Evolutionary conservation across 371 early-diverging fungal genomes (phyloP).

Genomic region (Basidiobolus meristosporus): DNA sequence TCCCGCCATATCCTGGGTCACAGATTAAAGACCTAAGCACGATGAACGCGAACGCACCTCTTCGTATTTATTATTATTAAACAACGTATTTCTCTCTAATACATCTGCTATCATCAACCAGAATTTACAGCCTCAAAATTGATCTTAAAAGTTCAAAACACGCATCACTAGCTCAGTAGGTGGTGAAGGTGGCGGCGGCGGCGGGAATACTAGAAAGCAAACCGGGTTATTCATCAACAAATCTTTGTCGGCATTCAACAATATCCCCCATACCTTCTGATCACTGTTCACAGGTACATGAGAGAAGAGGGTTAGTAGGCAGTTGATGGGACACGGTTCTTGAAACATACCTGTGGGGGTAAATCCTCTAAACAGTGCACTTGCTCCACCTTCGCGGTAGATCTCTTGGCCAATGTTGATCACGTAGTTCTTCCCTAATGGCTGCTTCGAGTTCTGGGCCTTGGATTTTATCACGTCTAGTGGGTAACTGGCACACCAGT

Average conservation of each 20-base stretch:
- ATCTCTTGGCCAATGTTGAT: slow-evolving; percentile 22
- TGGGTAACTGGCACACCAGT: slow-evolving; percentile 70
- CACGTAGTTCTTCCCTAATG: slow-evolving; percentile 36
- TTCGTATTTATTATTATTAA: too few species aligned
- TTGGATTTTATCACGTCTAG: slow-evolving; percentile 65
- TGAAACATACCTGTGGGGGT: slow-evolving; percentile 20
- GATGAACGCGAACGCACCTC: too few species aligned
- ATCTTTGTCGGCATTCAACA: neutral
- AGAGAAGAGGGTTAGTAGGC: neutral
- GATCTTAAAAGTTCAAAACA: too few species aligned
- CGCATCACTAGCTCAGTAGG: slow-evolving; percentile 49
- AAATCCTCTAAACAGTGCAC: slow-evolving; percentile 39
- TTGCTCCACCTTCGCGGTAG: slow-evolving; percentile 23
- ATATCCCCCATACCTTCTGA: slow-evolving; percentile 12
- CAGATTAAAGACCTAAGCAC: too few species aligned
- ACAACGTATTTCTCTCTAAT: too few species aligned
- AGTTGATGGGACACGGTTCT: neutral
- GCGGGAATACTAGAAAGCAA: slow-evolving; percentile 32
- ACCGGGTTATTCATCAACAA: neutral
- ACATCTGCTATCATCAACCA: too few species aligned
- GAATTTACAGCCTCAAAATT: too few species aligned
- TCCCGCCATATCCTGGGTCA: too few species aligned
- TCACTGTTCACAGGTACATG: slow-evolving; percentile 3
- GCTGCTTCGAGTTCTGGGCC: slow-evolving; percentile 32
- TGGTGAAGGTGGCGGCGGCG: slow-evolving; percentile 57